Evolutionary conservation across 352 stramenopile species (phyloP).

Genomic region (Pythium rhizo-oryzae): DNA sequence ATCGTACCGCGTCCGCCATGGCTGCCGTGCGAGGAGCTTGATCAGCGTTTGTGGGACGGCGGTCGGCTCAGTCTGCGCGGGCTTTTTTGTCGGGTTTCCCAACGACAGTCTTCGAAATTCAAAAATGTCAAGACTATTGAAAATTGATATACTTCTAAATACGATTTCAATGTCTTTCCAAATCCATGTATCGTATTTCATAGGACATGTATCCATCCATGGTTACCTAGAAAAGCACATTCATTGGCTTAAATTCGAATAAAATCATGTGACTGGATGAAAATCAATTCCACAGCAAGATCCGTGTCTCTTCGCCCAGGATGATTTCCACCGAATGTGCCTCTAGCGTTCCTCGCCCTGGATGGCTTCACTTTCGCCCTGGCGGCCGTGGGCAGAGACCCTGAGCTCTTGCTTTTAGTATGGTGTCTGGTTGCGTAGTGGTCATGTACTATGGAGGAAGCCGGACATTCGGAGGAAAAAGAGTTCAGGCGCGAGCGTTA

Average conservation of each 20-base stretch:
- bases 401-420: not conserved
- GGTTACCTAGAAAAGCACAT: no score
- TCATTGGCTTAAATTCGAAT: not conserved
- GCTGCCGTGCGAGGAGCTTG: not conserved
- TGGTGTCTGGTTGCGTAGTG: no score
- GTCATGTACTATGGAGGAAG: not conserved
- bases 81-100: conserved; percentile 17
- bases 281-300: not conserved
- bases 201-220: no score
- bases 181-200: not conserved
- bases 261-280: conserved; percentile 5
- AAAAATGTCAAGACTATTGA: conserved; percentile 5
- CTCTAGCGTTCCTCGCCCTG: conserved; percentile 7
- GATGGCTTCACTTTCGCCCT: conserved; percentile 4
- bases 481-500: not conserved
- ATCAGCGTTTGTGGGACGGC: not conserved
- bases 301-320: not conserved
- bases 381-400: no score
- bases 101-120: conserved; percentile 16
- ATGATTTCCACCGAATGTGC: conserved; percentile 21
- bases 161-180: no score
- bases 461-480: not conserved
- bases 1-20: conserved; percentile 26
- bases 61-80: conserved; percentile 9
- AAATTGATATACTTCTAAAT: not conserved